These are phyloP conservation scores for Penicillium steckii DNA, from an alignment of 495 filamentous ascomycete species.

Conservation along the genomic window DNA sequence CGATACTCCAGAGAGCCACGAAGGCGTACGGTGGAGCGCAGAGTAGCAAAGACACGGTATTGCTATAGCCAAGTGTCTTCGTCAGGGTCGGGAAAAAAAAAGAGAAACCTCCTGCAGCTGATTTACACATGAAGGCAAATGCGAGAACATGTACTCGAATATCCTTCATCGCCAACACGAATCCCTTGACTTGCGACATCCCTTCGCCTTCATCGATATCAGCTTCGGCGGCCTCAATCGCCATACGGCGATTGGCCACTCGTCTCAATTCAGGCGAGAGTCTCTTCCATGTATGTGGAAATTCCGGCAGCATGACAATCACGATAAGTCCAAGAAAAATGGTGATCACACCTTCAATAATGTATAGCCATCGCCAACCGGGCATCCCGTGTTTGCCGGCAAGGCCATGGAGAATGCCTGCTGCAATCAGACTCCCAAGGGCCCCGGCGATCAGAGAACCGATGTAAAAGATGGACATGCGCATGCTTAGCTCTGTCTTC, in stretches of 20 bases:
- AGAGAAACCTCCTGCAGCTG: constrained; percentile 45
- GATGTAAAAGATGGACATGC: constrained; percentile 61
- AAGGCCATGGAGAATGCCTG: constrained; percentile 42
- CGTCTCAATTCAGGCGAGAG: constrained; percentile 43
- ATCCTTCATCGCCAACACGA: constrained; percentile 47
- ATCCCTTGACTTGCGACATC: constrained; percentile 42
- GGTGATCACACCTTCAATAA: constrained; percentile 43
- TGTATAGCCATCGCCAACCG: constrained; percentile 49
- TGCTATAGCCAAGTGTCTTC: constrained; percentile 38
- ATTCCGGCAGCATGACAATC: constrained; percentile 39
- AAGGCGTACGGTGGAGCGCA: constrained; percentile 52
- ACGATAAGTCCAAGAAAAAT: constrained; percentile 33
- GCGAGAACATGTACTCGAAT: constrained; percentile 45
- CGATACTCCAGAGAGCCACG: constrained; percentile 45
- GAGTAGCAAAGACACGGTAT: constrained; percentile 43
- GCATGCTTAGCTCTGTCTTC: constrained; percentile 48
- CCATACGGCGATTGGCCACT: constrained; percentile 45
- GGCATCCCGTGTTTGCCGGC: constrained; percentile 32
- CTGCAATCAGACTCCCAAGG: constrained; percentile 59
- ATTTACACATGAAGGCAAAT: constrained; percentile 45
- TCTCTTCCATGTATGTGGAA: constrained; percentile 40
- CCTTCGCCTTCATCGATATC: constrained; percentile 44
- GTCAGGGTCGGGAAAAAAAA: constrained; percentile 51
- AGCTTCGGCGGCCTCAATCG: constrained; percentile 42
- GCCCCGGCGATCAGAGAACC: constrained; percentile 59